Base-by-base conservation (phyloP, 2,329 filamentous ascomycete species). In the Penicillium freii region DNA sequence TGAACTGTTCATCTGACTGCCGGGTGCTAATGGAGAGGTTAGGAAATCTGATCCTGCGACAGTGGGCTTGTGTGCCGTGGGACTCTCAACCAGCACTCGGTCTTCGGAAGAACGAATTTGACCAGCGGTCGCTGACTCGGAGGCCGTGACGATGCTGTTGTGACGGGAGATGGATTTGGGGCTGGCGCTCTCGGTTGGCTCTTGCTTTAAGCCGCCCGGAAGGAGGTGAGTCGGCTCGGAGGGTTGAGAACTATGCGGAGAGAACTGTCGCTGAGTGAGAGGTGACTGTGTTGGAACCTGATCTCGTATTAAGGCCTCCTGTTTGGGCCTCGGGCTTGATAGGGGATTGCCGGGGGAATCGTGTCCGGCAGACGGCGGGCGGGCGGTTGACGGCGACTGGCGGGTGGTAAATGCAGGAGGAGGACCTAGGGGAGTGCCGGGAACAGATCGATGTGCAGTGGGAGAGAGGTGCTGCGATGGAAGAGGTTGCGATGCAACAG, bases 101-200 rank as follows among this genome's bases (percentile, higher is more conserved):
- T 75, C 73, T 56, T 69, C 68, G 25, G 63, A 57, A n/a, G 64
- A 67, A 46, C 58, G 67, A 19, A 57, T 50, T 57, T 68, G 68
- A 23, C 63, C 57, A 51, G 64, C 54, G 19, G 61, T 56, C 11
- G 64, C 58, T 48, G 63, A 64, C 34, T 75, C 73, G 45, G 64
- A 62, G 36, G 61, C 61, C 19, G 62, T 65, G 38, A 63, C 57
- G 31, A 64, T 56, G 54, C 69, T 73, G 38, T 63, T 69, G 43
- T 70, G 69, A 21, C 70, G 71, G 33, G 70, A 69, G 49, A 71
- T 71, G 36, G 89, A 91, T 75, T 91, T 92, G 31, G 91, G 90
- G 71, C 89, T 93, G 50, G 93, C 85, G 68, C 89, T 92, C 52
- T 88, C 73, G 70, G 87, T 90, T 49, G 83, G 80, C 60, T 90